Evolutionary conservation across 225 moss, liverwort and hornwort species (phyloP), one percentile per base, ranked within the genome.

Genomic region (Neckera pumila): DNA sequence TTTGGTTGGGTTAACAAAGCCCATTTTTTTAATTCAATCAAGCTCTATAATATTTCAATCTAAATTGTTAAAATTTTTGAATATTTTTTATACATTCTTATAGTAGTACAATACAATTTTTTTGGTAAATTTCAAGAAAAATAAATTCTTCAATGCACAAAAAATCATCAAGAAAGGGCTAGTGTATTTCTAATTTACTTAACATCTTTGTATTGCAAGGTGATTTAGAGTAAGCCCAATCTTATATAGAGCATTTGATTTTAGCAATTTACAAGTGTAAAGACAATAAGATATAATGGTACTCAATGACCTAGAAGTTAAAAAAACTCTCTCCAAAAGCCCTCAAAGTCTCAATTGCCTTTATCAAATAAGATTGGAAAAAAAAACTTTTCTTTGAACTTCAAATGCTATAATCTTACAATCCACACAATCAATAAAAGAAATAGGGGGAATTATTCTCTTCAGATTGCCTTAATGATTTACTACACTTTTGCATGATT

Each of bases 1-100:
- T 40, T 14, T 70, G 14, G 14, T 0, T n/a, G 1, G 4, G 3
- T 40, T 25, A 14, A 26, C 25, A 25, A 40, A 8, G 7, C 0
- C 17, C 10, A 45, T 30, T 45, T 27, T 17, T 42, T 17, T 11
- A 15, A 43, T 6, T 45, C 17, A 45, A 43, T 11, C 11, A 47
- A 73, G 18, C 30, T 6, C 2, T 73, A 2, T 6, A 73, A 30
- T 73, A 6, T 30, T 40, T 45, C 2, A 45, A 73, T 4, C 23
- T 45, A 17, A 9, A 17, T 10, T 17, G 6, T 10, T 28, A 45
- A 17, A 17, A 1, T 17, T 23, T 71, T 28, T 3, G 1, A 10
- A 43, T 43, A 73, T 47, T 30, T 73, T 1, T 30, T 6, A 30
- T 30, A 11, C 7, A 18, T 17, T 73, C 18, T 17, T 47, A 6